Conservation (phyloP, 1,139 yeast species). For the Candida sp. region DNA sequence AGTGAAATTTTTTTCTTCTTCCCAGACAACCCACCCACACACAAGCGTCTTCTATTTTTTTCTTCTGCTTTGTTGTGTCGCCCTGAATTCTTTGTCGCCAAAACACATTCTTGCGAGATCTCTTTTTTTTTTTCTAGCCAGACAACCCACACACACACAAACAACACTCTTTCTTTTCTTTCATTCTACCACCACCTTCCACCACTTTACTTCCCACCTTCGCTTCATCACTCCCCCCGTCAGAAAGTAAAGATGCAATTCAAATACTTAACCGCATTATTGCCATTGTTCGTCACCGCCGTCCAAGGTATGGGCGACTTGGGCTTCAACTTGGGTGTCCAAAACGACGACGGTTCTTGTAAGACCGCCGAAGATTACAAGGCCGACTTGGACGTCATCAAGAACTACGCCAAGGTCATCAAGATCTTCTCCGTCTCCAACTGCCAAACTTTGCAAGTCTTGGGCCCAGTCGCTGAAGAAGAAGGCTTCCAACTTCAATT, state of each 20-base stretch:
- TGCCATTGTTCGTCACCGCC: conserved; percentile 38
- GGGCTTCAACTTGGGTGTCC: conserved; percentile 86
- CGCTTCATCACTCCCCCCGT: too few species aligned
- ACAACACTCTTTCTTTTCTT: not conserved
- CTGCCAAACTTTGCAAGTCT: conserved; percentile 80
- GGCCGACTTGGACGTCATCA: conserved; percentile 61
- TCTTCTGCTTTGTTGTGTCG: not conserved
- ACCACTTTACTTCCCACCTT: not conserved
- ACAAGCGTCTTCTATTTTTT: not conserved
- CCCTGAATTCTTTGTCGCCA: not conserved
- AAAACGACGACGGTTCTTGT: conserved; percentile 71
- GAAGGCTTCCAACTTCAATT: conserved; percentile 75
- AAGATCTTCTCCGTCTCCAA: conserved; percentile 89
- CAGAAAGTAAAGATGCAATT: conserved; percentile 34
- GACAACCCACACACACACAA: not conserved
- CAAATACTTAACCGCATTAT: conserved; percentile 27
- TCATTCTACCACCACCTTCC: not conserved
- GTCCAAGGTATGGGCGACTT: conserved; percentile 50
- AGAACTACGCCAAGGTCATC: conserved; percentile 60
- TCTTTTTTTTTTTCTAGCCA: not conserved
- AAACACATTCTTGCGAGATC: not conserved
- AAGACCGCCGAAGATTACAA: conserved; percentile 71
- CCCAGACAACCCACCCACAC: not conserved
- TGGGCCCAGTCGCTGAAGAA: conserved; percentile 86
- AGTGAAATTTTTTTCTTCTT: not conserved